Evolutionary conservation across 352 stramenopile genomes (phyloP).

Genomic region (Peronospora farinosa): DNA sequence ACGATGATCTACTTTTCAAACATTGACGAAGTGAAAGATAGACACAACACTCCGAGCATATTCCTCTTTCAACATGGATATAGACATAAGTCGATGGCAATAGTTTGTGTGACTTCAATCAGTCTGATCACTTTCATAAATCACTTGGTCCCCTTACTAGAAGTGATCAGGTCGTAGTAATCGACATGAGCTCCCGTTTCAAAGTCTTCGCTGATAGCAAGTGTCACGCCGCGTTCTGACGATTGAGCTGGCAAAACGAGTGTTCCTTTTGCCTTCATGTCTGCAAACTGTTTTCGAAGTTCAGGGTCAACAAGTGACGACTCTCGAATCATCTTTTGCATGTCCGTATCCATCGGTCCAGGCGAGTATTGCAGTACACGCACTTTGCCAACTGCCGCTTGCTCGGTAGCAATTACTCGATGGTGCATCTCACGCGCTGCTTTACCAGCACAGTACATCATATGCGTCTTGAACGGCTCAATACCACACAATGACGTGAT

Average conservation of each 20-base stretch:
- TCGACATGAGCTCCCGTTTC: slow-evolving; percentile 67
- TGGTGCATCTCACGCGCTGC: slow-evolving; percentile 85
- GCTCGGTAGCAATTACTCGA: slow-evolving; percentile 57
- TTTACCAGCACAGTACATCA: slow-evolving; percentile 81
- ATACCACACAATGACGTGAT: slow-evolving; percentile 83
- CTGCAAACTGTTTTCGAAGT: slow-evolving; percentile 38
- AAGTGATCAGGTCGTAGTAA: slow-evolving; percentile 56
- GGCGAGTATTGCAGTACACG: slow-evolving; percentile 82
- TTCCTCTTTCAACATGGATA: too few species aligned
- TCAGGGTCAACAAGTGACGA: slow-evolving; percentile 33
- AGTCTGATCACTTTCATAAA: too few species aligned
- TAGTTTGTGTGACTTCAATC: too few species aligned
- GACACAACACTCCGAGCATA: too few species aligned
- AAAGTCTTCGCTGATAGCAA: slow-evolving; percentile 46
- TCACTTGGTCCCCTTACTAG: neutral
- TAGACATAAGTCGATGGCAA: too few species aligned
- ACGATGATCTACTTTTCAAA: too few species aligned
- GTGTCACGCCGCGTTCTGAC: slow-evolving; percentile 48
- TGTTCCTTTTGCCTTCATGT: slow-evolving; percentile 49
- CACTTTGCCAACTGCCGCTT: slow-evolving; percentile 29
- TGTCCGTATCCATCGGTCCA: slow-evolving; percentile 83
- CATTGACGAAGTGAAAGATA: too few species aligned
- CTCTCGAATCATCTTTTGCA: slow-evolving; percentile 67
- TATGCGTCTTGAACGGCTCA: slow-evolving; percentile 69
- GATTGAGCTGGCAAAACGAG: slow-evolving; percentile 52